phyloP scores from a whole-genome alignment of 2,329 filamentous ascomycete genomes.

The Aspergillus felis region DNA sequence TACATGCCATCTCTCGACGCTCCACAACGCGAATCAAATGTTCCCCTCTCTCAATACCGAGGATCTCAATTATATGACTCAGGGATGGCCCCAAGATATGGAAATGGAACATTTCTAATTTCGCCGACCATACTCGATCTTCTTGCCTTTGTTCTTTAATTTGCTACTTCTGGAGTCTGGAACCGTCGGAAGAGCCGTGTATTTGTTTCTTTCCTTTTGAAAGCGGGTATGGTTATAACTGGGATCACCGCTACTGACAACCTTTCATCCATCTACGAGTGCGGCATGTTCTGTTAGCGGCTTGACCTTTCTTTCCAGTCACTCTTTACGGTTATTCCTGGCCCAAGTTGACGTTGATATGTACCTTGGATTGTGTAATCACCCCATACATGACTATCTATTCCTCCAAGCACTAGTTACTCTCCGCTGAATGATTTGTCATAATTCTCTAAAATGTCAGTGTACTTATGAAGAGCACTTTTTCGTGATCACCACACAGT shows the following conservation, averaged over 20 bases:
- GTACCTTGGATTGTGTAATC: not conserved
- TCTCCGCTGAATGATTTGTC: not conserved
- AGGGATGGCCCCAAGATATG: constrained; percentile 16
- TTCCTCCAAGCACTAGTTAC: not conserved
- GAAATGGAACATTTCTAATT: constrained; percentile 14
- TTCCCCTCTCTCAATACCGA: constrained; percentile 17
- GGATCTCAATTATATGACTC: constrained; percentile 11
- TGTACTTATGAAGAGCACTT: not conserved
- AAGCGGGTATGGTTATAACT: constrained; percentile 1
- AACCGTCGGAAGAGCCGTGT: constrained; percentile 5
- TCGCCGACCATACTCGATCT: not conserved
- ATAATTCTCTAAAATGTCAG: not conserved
- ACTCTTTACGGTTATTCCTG: not conserved
- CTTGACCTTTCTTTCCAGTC: not conserved
- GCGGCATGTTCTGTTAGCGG: not conserved
- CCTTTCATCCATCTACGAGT: not conserved
- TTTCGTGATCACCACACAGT: not conserved
- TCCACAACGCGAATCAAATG: constrained; percentile 14
- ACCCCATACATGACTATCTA: not conserved
- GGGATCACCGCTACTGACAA: not conserved
- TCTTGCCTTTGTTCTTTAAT: not conserved
- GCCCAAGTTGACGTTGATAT: not conserved
- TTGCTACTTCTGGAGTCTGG: not conserved
- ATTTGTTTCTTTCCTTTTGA: constrained; percentile 6
- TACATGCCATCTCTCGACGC: not conserved